Evolutionary conservation across 2,329 filamentous ascomycete species (phyloP), one percentile per base, ranked within the genome.

Genomic region (Microdochium nivale): DNA sequence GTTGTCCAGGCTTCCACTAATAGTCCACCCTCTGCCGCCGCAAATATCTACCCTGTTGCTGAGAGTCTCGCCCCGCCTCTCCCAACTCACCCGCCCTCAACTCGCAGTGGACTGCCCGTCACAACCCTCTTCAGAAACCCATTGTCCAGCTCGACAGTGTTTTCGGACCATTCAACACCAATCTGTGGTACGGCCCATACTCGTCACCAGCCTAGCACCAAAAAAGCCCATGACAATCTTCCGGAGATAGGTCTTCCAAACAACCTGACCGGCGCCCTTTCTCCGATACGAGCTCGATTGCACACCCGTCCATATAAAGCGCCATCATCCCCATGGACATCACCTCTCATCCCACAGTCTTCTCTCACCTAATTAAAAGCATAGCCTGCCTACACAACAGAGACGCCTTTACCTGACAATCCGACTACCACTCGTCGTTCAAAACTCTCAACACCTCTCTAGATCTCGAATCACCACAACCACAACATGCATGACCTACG

Each of bases 401-500:
- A 47, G 11, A 23, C 40, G 40, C 40, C 21, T 44, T 23, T 23
- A 44, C 46, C 25, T 47, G 46, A 27, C 46, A n/a, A 7, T 21
- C 14, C 10, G 9, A 19, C 24, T 27, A 25, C 46, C n/a, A 27
- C 35, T 14, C 9, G 9, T 23, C 19, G 37, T 21, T 9, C 43
- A 16, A 13, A 23, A 46, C 37, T 24, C 16, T 33, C 40, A 24
- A 25, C n/a, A 27, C 24, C 33, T 32, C 47, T 37, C 49, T 46
- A 46, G 47, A 27, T 33, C 37, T 21, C 24, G 33, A 48, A 40
- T 40, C 33, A 52, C 53, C 53, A 25, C 44, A 27, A 35, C 40
- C 37, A 25, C 53, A 62, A 37, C 35, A 86, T 86, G 82, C 81
- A 78, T 62, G 81, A 86, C 61, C 72, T 80, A 51, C 75, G 83